A percentile compares a stretch with the other conserved stretches of the same genome.
phyloP scores from a whole-genome alignment of 768 basidiomycete genomes.

The Polyporus arcularius region DNA sequence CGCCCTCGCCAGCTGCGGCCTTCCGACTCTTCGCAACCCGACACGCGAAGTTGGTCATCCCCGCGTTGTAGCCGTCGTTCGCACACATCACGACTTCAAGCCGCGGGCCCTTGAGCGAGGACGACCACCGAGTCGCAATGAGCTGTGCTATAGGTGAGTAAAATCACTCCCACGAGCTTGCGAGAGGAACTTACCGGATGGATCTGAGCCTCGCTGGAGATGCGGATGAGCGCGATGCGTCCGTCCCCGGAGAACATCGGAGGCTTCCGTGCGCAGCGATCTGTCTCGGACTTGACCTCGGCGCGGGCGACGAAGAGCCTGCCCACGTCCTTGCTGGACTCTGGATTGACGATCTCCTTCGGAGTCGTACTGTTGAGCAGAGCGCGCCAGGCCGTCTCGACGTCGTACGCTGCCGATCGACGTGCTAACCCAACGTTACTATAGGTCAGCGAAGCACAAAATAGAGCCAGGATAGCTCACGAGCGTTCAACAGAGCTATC shows the following conservation, averaged over 20 bases:
- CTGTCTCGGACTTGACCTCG: slow-evolving; percentile 41
- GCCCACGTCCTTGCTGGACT: slow-evolving; percentile 19
- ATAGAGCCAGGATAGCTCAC: slow-evolving; percentile 15
- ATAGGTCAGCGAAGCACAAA: background rate
- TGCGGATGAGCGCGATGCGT: slow-evolving; percentile 41
- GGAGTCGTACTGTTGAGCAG: slow-evolving; percentile 33
- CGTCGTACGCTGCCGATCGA: slow-evolving; percentile 33
- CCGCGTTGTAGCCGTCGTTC: slow-evolving; percentile 40
- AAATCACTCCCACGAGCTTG: background rate
- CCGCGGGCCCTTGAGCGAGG: slow-evolving; percentile 35
- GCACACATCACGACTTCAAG: slow-evolving; percentile 38
- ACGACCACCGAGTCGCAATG: slow-evolving; percentile 49
- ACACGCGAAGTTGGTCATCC: slow-evolving; percentile 43
- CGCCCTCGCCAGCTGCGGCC: slow-evolving; percentile 8
- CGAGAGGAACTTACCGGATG: slow-evolving; percentile 22
- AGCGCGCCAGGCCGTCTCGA: slow-evolving; percentile 31
- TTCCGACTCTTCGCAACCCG: slow-evolving; percentile 33
- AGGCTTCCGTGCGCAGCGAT: slow-evolving; percentile 33
- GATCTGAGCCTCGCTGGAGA: slow-evolving; percentile 46
- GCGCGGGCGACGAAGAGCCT: slow-evolving; percentile 37
- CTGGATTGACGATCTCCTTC: slow-evolving; percentile 28
- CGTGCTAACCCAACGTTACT: slow-evolving; percentile 10
- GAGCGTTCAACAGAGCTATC: slow-evolving; percentile 46
- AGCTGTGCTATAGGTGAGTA: slow-evolving; percentile 29
- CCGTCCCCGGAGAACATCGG: slow-evolving; percentile 48